These are phyloP conservation scores for Oryza punctata DNA, from an alignment of 176 grass and related monocot genomes.

Conservation along the genomic window DNA sequence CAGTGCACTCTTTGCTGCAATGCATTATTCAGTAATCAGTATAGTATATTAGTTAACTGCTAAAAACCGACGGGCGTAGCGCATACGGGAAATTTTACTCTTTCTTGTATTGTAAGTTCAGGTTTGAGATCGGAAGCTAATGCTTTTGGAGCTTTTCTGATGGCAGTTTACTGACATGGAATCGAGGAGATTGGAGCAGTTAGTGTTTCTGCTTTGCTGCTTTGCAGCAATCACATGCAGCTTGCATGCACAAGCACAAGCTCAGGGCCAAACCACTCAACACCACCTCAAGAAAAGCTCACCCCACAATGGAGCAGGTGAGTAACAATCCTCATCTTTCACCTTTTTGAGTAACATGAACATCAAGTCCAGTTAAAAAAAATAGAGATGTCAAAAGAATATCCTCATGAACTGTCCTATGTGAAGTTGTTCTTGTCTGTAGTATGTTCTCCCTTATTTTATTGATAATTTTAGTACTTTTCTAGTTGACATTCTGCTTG, in stretches of 20 bases:
- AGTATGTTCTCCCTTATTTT: conserved; percentile 17
- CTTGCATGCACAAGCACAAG: conserved; percentile 18
- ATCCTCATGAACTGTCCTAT: conserved; percentile 11
- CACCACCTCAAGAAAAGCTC: background rate
- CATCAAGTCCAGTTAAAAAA: conserved; percentile 2
- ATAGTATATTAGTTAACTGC: conserved; percentile 1
- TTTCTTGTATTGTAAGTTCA: conserved; percentile 6
- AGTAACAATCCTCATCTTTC: conserved; percentile 27
- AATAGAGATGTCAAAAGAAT: background rate
- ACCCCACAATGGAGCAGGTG: conserved; percentile 51
- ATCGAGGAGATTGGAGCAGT: conserved; percentile 48
- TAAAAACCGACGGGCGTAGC: background rate
- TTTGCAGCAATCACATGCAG: conserved; percentile 50
- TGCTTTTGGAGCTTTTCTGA: conserved; percentile 37
- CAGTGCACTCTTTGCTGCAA: background rate
- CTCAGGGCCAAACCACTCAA: conserved; percentile 26
- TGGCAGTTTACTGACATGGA: conserved; percentile 56
- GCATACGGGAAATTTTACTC: background rate
- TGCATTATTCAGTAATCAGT: conserved; percentile 17
- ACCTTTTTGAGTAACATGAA: conserved; percentile 27
- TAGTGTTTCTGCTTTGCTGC: conserved; percentile 61
- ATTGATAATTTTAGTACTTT: background rate
- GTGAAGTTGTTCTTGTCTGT: conserved; percentile 4
- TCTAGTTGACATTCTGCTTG: background rate
- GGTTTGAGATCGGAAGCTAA: conserved; percentile 32